These are phyloP conservation scores for Forsythia suspensa DNA, from an alignment of 257 asterid species.

Conservation along the genomic window DNA sequence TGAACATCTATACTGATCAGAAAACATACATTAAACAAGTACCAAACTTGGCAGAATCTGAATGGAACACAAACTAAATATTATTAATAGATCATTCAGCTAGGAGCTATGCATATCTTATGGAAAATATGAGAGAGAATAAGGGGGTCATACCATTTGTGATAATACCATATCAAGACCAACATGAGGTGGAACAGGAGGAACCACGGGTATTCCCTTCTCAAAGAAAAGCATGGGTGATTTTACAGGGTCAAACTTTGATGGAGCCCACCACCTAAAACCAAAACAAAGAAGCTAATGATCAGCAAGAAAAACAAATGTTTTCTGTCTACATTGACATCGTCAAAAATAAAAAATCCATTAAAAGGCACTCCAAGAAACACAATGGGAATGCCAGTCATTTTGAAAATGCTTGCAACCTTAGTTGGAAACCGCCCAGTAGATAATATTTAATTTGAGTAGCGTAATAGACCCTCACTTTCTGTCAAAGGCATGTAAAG, in stretches of 20 bases:
- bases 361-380: background rate
- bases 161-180: conserved; percentile 78
- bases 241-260: conserved; percentile 93
- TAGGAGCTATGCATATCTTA: background rate
- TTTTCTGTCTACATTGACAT: background rate
- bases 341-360: background rate
- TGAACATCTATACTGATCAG: background rate
- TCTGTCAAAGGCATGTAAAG: conserved; percentile 5
- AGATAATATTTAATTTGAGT: conserved; percentile 1
- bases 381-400: background rate
- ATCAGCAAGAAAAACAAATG: conserved; percentile 7
- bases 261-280: conserved; percentile 98
- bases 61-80: background rate
- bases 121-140: conserved; percentile 10
- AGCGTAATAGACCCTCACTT: background rate
- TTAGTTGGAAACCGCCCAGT: background rate
- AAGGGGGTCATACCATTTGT: conserved; percentile 62
- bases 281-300: conserved; percentile 21
- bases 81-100: background rate
- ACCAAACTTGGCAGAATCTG: background rate
- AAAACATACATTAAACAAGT: background rate
- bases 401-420: background rate
- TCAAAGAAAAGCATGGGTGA: conserved; percentile 94
- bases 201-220: conserved; percentile 72
- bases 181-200: conserved; percentile 63